phyloP scores from a whole-genome alignment of 2,329 filamentous ascomycete genomes.

The Bipolaris cookei region DNA sequence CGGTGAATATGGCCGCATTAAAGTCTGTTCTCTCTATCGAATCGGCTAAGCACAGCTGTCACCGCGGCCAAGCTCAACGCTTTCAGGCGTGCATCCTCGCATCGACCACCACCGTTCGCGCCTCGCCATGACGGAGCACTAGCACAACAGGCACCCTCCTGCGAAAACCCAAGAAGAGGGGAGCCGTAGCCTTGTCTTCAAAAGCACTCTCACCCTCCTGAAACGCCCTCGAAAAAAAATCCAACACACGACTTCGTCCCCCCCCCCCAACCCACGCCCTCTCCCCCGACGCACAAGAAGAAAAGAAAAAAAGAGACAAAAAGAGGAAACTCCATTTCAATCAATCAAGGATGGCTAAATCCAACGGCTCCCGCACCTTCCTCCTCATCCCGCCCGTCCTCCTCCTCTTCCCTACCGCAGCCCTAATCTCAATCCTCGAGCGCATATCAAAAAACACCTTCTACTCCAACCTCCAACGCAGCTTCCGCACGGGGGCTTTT shows the following conservation, averaged over 20 bases:
- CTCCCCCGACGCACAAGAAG: neutral
- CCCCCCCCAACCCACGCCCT: neutral
- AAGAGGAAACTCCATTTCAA: neutral
- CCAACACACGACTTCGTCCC: neutral
- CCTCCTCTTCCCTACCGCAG: conserved; percentile 31
- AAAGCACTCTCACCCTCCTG: too few relatives aligned
- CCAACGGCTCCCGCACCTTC: conserved; percentile 29
- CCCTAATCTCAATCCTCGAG: conserved; percentile 35
- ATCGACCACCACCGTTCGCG: neutral
- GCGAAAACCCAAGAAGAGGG: neutral
- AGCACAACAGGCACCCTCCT: neutral
- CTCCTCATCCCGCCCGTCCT: conserved; percentile 34
- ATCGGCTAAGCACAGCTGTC: conserved; percentile 1
- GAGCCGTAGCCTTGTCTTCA: neutral
- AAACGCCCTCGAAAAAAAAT: neutral
- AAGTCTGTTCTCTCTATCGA: neutral
- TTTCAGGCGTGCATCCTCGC: conserved; percentile 6
- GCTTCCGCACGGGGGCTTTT: conserved; percentile 18
- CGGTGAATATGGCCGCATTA: neutral
- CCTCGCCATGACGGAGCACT: neutral
- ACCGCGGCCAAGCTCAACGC: neutral
- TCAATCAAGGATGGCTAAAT: conserved; percentile 25
- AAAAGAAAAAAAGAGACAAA: too few relatives aligned
- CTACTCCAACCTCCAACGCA: conserved; percentile 15
- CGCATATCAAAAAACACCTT: conserved; percentile 31